phyloP scores from a whole-genome alignment of 2,329 filamentous ascomycete genomes.

The Macroventuria anomochaeta region DNA sequence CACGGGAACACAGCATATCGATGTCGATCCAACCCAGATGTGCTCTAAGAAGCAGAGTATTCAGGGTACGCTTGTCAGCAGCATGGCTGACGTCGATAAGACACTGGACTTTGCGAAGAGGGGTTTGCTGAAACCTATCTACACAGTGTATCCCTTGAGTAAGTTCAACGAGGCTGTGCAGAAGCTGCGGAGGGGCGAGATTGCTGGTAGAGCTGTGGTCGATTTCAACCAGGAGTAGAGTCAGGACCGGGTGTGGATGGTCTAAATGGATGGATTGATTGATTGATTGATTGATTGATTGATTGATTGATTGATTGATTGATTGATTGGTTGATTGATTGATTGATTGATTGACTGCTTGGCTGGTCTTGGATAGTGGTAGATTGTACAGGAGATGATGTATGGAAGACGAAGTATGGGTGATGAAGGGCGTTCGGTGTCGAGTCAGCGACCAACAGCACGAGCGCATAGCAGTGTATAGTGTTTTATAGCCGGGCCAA shows the following conservation, averaged over 20 bases:
- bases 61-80: conserved; percentile 53
- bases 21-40: conserved; percentile 45
- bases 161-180: conserved; percentile 59
- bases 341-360: no score
- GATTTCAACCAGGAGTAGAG: conserved; percentile 56
- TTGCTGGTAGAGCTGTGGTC: conserved; percentile 61
- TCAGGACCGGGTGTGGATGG: no score
- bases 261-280: no score
- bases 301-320: no score
- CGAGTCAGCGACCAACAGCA: not conserved
- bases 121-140: conserved; percentile 58
- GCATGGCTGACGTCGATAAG: conserved; percentile 57
- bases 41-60: conserved; percentile 46
- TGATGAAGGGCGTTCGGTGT: not conserved
- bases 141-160: conserved; percentile 56
- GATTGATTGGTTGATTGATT: no score
- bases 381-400: conserved; percentile 8
- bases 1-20: conserved; percentile 38
- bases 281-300: no score
- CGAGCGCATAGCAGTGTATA: not conserved
- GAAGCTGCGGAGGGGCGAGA: conserved; percentile 57
- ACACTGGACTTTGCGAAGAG: conserved; percentile 57
- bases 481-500: not conserved
- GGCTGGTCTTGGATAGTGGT: no score
- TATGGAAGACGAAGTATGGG: not conserved